Conservation (phyloP, 73 alveolate species). For the Paraurostyla sp. region DNA sequence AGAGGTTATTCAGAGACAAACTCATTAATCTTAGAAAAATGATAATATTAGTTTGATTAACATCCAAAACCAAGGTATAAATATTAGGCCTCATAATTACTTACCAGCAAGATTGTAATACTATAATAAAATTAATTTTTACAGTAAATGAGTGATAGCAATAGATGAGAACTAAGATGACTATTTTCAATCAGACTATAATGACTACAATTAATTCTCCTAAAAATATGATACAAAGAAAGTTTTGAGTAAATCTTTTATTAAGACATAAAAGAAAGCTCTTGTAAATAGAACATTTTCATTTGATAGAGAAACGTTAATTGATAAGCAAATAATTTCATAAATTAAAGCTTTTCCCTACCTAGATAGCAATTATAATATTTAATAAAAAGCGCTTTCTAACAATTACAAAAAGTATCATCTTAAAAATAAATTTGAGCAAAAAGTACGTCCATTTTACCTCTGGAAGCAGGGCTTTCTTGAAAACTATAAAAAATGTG, state of each 20-base stretch:
- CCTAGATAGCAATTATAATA: no score
- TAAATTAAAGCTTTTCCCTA: no score
- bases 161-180: not conserved
- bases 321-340: no score
- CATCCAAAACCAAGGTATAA: not conserved
- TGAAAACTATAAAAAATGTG: not conserved
- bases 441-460: constrained; percentile 11
- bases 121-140: not conserved
- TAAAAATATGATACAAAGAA: not conserved
- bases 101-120: constrained; percentile 6
- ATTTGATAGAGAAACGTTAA: not conserved
- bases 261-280: not conserved
- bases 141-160: not conserved
- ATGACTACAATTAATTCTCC: not conserved
- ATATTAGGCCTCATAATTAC: not conserved
- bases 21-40: not conserved
- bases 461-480: constrained; percentile 51
- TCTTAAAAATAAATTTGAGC: not conserved
- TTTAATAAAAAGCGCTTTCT: not conserved
- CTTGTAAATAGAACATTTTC: not conserved
- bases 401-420: constrained; percentile 21
- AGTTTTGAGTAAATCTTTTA: not conserved
- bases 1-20: not conserved
- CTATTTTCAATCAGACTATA: not conserved
- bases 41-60: not conserved